Percentiles rank a stretch among this genome's conserved stretches.
These are phyloP conservation scores for Vicia sativa DNA, from an alignment of 306 rosid genomes.

Conservation along the genomic window DNA sequence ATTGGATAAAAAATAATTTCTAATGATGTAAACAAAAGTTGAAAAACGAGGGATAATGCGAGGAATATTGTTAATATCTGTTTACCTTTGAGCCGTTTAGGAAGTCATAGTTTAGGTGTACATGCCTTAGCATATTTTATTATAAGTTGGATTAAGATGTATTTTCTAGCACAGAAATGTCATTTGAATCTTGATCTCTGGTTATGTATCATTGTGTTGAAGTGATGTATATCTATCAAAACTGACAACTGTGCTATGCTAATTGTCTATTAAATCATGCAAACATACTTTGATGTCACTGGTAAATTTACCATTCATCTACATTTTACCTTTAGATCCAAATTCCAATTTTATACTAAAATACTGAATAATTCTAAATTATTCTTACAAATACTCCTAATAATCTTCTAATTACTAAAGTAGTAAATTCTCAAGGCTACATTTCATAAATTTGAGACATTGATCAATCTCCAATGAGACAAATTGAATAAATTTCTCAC, in stretches of 20 bases:
- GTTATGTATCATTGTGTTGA: not conserved
- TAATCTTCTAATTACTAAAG: slow-evolving; percentile 13
- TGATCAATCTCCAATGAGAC: slow-evolving; percentile 54
- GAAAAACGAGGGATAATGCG: not conserved
- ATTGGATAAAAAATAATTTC: not conserved
- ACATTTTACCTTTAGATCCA: slow-evolving; percentile 19
- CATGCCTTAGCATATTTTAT: not conserved
- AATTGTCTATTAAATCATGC: slow-evolving; percentile 37
- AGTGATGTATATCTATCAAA: slow-evolving; percentile 28
- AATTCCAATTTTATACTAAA: slow-evolving; percentile 6
- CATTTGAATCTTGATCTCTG: slow-evolving; percentile 25
- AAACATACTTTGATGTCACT: slow-evolving; percentile 83
- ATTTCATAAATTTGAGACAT: slow-evolving; percentile 25
- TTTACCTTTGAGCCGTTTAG: slow-evolving; percentile 12
- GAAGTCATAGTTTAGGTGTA: not conserved
- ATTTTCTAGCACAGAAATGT: slow-evolving; percentile 1
- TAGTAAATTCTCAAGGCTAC: slow-evolving; percentile 10
- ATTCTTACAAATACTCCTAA: not conserved
- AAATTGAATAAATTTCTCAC: no score
- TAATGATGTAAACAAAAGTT: slow-evolving; percentile 12
- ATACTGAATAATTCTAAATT: slow-evolving; percentile 22
- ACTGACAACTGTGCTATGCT: not conserved
- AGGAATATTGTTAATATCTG: not conserved
- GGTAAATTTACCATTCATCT: slow-evolving; percentile 44
- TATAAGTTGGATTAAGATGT: slow-evolving; percentile 7